Base-by-base conservation (phyloP, 805 yeast genomes). In the Nakazawaea anatomiae region DNA sequence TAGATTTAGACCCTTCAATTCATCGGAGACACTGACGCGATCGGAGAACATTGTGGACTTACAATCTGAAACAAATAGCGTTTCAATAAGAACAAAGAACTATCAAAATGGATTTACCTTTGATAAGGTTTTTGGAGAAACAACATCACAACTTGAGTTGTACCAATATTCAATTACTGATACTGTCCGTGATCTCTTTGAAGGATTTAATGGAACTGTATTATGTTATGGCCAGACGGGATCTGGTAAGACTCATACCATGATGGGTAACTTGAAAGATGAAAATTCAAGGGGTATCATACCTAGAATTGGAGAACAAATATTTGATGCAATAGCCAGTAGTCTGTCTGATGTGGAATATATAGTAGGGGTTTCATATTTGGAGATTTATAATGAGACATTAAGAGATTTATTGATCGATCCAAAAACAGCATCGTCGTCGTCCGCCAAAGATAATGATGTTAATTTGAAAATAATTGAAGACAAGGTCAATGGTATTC, bases 171-270 rank as follows among this genome's bases (percentile, higher is more conserved):
- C 87, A 0, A 76, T 86, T 5, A 61, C 69, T 39, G 80, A 80
- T 40, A 82, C 88, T 0, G 84, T 89, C 4, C 82, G 80, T 41
- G 92, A 86, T 54, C 72, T 88, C 32, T 74, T 85, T 52, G 72
- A 74, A 34, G 97, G 97, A 0, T 84, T 82, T 60, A 87, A 87
- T 61, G 88, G 90, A 25, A 80, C 92, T 0, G 80, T 88, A 0
- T 66, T 87, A 38, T 87, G 91, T 0, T 88, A 86, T 64, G 96
- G 95, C 8, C 92, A 85, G 59, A 81, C 88, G 0, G 88, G 89
- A 0, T 75, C 89, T 1, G 94, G 94, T 6, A 87, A 87, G 63
- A 77, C 91, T 0, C 79, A 77, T 60, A 83, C 92, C 3, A 83
- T 87, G 89, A 77, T 85, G 77, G 94, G 94, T 1, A 63, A 67